Evolutionary conservation across 2,329 filamentous ascomycete species (phyloP).

Genomic region (Colletotrichum sp.): DNA sequence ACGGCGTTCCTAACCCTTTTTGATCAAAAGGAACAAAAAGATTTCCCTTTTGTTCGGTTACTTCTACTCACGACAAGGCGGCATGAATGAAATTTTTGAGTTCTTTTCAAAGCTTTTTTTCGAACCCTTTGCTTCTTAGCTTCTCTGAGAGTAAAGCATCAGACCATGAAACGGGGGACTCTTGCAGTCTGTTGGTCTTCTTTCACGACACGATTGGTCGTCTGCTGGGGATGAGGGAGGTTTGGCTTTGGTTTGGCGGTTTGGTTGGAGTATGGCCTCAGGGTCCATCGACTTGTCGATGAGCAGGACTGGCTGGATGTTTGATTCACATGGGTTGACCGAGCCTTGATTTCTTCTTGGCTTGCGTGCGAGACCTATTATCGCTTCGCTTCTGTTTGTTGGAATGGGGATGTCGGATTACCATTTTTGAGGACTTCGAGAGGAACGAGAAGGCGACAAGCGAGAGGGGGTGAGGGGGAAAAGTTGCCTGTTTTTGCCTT

Average conservation of each 20-base stretch:
- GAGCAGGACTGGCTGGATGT: slow-evolving; percentile 2
- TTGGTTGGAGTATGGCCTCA: slow-evolving; percentile 13
- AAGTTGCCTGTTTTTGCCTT: not conserved
- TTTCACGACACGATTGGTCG: not conserved
- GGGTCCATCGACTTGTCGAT: not conserved
- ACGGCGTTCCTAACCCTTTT: slow-evolving; percentile 35
- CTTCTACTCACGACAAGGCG: slow-evolving; percentile 20
- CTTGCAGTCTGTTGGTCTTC: slow-evolving; percentile 20
- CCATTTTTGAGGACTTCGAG: slow-evolving; percentile 5
- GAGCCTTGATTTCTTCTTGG: slow-evolving; percentile 6
- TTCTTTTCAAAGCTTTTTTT: slow-evolving; percentile 15
- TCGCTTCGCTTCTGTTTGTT: slow-evolving; percentile 17
- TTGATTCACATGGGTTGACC: slow-evolving; percentile 3
- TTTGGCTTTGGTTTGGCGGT: slow-evolving; percentile 5
- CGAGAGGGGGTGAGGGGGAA: not conserved
- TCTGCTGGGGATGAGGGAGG: slow-evolving; percentile 5
- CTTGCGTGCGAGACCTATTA: slow-evolving; percentile 13
- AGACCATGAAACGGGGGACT: not conserved
- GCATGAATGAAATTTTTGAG: slow-evolving; percentile 20
- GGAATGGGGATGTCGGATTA: slow-evolving; percentile 7
- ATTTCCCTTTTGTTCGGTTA: slow-evolving; percentile 22
- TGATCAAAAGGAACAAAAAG: slow-evolving; percentile 17
- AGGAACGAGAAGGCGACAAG: not conserved
- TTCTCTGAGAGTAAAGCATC: slow-evolving; percentile 19
- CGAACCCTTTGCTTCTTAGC: slow-evolving; percentile 21